These are phyloP conservation scores for Trametes villosa DNA, from an alignment of 768 basidiomycete genomes.

Conservation along the genomic window DNA sequence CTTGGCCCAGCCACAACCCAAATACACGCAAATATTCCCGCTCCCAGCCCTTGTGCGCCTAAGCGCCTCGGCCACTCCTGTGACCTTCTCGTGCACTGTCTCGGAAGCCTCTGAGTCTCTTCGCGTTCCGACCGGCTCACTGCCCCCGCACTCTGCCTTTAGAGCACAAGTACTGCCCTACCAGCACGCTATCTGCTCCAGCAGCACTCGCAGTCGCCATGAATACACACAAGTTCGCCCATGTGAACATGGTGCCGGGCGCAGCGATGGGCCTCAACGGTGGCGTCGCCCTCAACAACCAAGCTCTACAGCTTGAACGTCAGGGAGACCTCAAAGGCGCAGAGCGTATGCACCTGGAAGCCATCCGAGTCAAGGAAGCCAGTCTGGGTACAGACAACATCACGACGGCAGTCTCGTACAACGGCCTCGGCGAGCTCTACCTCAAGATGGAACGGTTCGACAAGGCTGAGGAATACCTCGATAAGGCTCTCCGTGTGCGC, in stretches of 20 bases:
- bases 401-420: slow-evolving; percentile 34
- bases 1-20: slow-evolving; percentile 20
- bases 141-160: no score
- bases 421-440: slow-evolving; percentile 43
- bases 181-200: neutral
- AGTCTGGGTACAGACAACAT: slow-evolving; percentile 29
- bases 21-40: slow-evolving; percentile 17
- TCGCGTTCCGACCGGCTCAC: no score
- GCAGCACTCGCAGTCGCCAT: neutral
- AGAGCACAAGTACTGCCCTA: no score
- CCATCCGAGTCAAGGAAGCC: slow-evolving; percentile 36
- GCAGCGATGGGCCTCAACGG: slow-evolving; percentile 8
- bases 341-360: slow-evolving; percentile 37
- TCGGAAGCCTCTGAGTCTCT: neutral
- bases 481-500: slow-evolving; percentile 37
- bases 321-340: slow-evolving; percentile 35
- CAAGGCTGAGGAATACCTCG: slow-evolving; percentile 43
- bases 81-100: neutral
- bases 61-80: neutral
- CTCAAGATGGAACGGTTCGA: slow-evolving; percentile 39
- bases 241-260: neutral
- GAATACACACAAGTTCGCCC: neutral
- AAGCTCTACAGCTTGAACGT: slow-evolving; percentile 24
- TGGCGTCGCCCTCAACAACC: slow-evolving; percentile 30
- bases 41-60: neutral